Evolutionary conservation across 305 asterid species (phyloP).

Genomic region (Fraxinus albicans): DNA sequence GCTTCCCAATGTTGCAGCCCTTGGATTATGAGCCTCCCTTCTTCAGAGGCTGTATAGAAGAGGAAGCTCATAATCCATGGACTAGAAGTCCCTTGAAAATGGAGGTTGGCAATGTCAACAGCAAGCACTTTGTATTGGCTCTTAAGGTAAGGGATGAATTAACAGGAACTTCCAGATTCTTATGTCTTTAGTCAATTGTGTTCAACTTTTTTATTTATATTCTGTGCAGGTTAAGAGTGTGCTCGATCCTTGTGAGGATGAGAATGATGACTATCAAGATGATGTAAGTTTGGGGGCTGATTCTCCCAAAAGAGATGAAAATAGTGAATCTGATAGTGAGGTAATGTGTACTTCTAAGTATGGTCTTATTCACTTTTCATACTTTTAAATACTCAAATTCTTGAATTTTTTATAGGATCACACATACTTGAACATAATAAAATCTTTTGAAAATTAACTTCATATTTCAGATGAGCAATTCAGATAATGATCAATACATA

Average conservation of each 20-base stretch:
- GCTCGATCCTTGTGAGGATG: conserved; percentile 96
- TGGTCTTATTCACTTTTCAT: neutral
- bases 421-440: conserved; percentile 9
- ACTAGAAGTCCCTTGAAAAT: conserved; percentile 75
- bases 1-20: conserved; percentile 68
- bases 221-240: conserved; percentile 81
- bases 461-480: conserved; percentile 57
- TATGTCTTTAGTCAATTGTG: conserved; percentile 17
- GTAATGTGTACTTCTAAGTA: conserved; percentile 32
- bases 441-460: conserved; percentile 15
- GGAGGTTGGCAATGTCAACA: conserved; percentile 89
- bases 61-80: conserved; percentile 82
- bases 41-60: conserved; percentile 83
- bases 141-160: conserved; percentile 56
- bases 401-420: neutral
- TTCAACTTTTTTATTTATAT: conserved; percentile 10
- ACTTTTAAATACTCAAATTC: neutral
- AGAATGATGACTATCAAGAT: conserved; percentile 62
- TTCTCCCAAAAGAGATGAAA: conserved; percentile 51
- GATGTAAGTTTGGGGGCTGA: conserved; percentile 69
- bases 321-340: conserved; percentile 72
- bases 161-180: conserved; percentile 11
- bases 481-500: conserved; percentile 70
- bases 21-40: conserved; percentile 96
- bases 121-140: conserved; percentile 82